Conservation (phyloP, 306 rosid genomes). For the Styphnolobium japonicum region DNA sequence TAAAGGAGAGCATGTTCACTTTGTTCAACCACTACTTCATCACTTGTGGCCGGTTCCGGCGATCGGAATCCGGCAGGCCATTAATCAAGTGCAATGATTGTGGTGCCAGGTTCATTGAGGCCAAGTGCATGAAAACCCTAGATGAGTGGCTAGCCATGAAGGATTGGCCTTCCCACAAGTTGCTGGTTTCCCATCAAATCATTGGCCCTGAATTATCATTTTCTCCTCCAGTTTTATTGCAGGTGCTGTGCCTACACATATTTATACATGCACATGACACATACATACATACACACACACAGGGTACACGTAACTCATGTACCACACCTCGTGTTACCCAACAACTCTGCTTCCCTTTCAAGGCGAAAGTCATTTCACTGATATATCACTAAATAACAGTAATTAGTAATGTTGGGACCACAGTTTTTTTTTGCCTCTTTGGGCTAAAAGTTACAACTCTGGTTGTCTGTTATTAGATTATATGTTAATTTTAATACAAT, state of each 20-base stretch:
- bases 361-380: too few relatives aligned
- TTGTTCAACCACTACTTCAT: constrained; percentile 37
- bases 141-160: constrained; percentile 52
- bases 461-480: too few relatives aligned
- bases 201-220: constrained; percentile 78
- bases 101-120: constrained; percentile 73
- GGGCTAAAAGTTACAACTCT: too few relatives aligned
- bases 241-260: constrained; percentile 38
- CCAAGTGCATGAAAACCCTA: constrained; percentile 50
- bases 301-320: too few relatives aligned
- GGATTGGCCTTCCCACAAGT: constrained; percentile 43
- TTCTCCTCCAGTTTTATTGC: constrained; percentile 68
- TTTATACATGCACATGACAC: background rate
- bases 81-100: constrained; percentile 83
- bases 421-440: too few relatives aligned
- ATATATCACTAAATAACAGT: too few relatives aligned
- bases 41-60: constrained; percentile 61
- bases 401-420: too few relatives aligned
- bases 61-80: constrained; percentile 63
- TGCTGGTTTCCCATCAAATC: constrained; percentile 55
- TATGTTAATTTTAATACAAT: too few relatives aligned
- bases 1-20: constrained; percentile 47
- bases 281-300: too few relatives aligned
- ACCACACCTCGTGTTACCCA: too few relatives aligned
- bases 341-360: too few relatives aligned